Evolutionary conservation across 2,329 filamentous ascomycete genomes (phyloP).

Genomic region (Fusarium hainanense): DNA sequence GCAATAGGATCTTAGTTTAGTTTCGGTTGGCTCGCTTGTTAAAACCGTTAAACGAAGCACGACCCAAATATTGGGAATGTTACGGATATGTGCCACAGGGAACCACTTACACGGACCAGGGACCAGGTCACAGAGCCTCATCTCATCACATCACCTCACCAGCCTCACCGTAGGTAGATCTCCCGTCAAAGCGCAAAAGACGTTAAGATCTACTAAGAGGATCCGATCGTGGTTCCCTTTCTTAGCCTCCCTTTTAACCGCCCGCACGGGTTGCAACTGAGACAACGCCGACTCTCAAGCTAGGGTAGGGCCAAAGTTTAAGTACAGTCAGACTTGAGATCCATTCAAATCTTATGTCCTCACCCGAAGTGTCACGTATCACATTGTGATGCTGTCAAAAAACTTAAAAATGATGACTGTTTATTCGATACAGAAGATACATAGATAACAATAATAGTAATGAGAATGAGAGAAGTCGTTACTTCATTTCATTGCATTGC

Average conservation of each 20-base stretch:
- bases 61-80: slow-evolving; percentile 3
- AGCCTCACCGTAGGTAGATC: slow-evolving; percentile 19
- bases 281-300: neutral
- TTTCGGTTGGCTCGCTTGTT: slow-evolving; percentile 15
- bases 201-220: slow-evolving; percentile 7
- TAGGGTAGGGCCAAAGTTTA: neutral
- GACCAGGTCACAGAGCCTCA: slow-evolving; percentile 7
- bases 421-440: slow-evolving; percentile 7
- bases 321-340: neutral
- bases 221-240: neutral
- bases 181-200: slow-evolving; percentile 15
- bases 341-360: neutral
- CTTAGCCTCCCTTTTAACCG: neutral
- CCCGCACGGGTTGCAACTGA: slow-evolving; percentile 1
- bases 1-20: neutral
- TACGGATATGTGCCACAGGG: slow-evolving; percentile 19
- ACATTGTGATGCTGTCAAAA: slow-evolving; percentile 3
- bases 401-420: slow-evolving; percentile 31
- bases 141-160: slow-evolving; percentile 21
- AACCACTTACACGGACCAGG: neutral
- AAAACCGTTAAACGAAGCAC: slow-evolving; percentile 15
- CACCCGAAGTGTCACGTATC: slow-evolving; percentile 28
- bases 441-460: neutral
- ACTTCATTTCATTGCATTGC: slow-evolving; percentile 22
- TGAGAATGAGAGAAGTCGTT: slow-evolving; percentile 12